Evolutionary conservation across 768 basidiomycete genomes (phyloP).

Genomic region (Gelatoporia subvermispora): DNA sequence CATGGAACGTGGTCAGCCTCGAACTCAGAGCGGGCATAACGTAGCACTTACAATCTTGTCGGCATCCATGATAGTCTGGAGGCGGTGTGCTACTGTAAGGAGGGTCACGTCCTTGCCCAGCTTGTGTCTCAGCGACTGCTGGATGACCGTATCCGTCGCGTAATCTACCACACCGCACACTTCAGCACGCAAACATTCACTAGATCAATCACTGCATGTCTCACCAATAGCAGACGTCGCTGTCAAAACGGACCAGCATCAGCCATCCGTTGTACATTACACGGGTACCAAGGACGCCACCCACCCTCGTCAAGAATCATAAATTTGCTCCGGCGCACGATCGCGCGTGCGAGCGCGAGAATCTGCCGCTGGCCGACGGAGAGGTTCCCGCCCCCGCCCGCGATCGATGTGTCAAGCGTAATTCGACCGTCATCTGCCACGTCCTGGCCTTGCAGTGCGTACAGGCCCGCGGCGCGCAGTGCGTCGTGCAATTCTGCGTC

Average conservation of each 20-base stretch:
- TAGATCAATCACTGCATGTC: not conserved
- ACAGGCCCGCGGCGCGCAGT: slow-evolving; percentile 43
- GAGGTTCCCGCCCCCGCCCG: slow-evolving; percentile 41
- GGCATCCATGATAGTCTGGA: slow-evolving; percentile 56
- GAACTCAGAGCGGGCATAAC: not conserved
- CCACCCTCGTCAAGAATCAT: slow-evolving; percentile 54
- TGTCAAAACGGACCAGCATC: slow-evolving; percentile 5
- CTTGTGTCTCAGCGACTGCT: slow-evolving; percentile 46
- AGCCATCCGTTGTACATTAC: too few species aligned
- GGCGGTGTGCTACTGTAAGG: slow-evolving; percentile 57
- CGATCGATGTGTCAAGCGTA: slow-evolving; percentile 40
- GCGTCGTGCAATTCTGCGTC: slow-evolving; percentile 48
- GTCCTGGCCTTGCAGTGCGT: slow-evolving; percentile 32
- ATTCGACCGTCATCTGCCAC: slow-evolving; percentile 32
- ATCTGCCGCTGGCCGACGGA: slow-evolving; percentile 60
- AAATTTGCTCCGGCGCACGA: slow-evolving; percentile 52
- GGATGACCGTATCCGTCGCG: slow-evolving; percentile 53
- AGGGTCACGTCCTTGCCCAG: slow-evolving; percentile 41
- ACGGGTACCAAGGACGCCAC: slow-evolving; percentile 8
- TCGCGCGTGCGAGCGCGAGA: slow-evolving; percentile 53
- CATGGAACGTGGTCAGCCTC: not conserved
- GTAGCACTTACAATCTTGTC: slow-evolving; percentile 49
- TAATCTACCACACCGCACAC: slow-evolving; percentile 35
- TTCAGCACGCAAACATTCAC: not conserved
- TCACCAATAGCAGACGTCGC: slow-evolving; percentile 44